Base-by-base conservation (phyloP, 2,329 filamentous ascomycete species). In the Pezicula radicicola region DNA sequence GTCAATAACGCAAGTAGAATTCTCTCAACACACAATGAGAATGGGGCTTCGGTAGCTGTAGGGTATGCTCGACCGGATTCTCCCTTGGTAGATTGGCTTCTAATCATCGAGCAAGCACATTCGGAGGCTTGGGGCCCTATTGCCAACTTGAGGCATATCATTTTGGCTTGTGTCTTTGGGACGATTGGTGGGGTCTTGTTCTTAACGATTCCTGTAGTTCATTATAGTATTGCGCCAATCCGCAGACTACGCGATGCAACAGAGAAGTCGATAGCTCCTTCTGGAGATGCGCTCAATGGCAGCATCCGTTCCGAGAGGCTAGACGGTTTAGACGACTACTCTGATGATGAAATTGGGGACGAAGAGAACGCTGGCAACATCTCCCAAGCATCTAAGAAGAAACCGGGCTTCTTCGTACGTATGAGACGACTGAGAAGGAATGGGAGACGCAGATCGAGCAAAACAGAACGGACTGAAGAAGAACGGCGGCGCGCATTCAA, bases 151-250 rank as follows among this genome's bases (percentile, higher is more conserved):
- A 83, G 89, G 18, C 85, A 87, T 45, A 89, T 96, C 47, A 79
- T 97, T 2, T 70, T 96, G 2, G 89, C 84, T 5, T 96, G 90
- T 55, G 88, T 96, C 0, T 95, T 96, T 66, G 89, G 88, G 1
- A 93, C 91, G 0, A 79, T 86, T 12, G 91, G 87, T 0, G 76
- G 87, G 4, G 80, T 95, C 48, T 66, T 91, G 3, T 55, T 95
- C 8, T 67, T 95, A 2, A 78, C 90, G 2, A 79, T 92, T 36
- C 90, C 91, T 0, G 83, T 91, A 36, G 90, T 91, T 1, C 91
- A 96, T 65, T 81, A 88, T 54, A 88, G 88, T 46, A 90, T 94
- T 44, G 75, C 85, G 59, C 92, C 92, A 0, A 96, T 45, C 46
- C 53, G 59, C 36, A 60, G 62, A 36, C 41, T 66, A 19, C 53